These are phyloP conservation scores for Curvularia verruculosa DNA, from an alignment of 2,329 filamentous ascomycete genomes.

Conservation along the genomic window DNA sequence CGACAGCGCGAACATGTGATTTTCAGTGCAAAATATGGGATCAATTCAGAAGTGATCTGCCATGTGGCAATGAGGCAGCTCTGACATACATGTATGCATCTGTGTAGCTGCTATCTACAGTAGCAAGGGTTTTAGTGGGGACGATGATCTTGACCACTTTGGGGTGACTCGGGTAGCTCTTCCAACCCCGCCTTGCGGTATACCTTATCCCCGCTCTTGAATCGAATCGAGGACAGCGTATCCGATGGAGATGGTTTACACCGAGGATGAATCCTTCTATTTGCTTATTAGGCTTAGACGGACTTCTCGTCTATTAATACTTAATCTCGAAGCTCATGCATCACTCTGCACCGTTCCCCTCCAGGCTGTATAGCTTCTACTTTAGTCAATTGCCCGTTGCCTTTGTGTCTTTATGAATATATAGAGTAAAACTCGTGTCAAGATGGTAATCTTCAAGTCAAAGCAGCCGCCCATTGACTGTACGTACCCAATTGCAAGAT, in stretches of 20 bases:
- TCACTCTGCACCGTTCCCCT: background rate
- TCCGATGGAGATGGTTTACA: slow-evolving; percentile 23
- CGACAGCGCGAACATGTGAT: background rate
- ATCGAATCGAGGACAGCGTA: slow-evolving; percentile 39
- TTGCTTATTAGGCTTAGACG: background rate
- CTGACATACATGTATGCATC: background rate
- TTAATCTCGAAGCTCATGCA: background rate
- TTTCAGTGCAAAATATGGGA: background rate
- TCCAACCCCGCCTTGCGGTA: slow-evolving; percentile 28
- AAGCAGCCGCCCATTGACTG: slow-evolving; percentile 52
- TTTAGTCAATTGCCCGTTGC: too few relatives aligned
- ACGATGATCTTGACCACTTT: slow-evolving; percentile 20
- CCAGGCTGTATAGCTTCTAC: background rate
- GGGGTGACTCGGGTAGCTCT: slow-evolving; percentile 11
- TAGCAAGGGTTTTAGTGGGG: slow-evolving; percentile 2
- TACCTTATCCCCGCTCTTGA: slow-evolving; percentile 34
- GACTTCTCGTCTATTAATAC: background rate
- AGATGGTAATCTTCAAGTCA: slow-evolving; percentile 52
- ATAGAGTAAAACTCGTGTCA: slow-evolving; percentile 4
- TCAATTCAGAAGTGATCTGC: background rate
- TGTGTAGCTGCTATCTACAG: background rate
- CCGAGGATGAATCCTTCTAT: slow-evolving; percentile 26
- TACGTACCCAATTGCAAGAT: slow-evolving; percentile 21
- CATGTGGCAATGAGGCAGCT: slow-evolving; percentile 6
- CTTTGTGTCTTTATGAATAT: background rate